Evolutionary conservation across 495 filamentous ascomycete species (phyloP).

Genomic region (Letharia columbiana): DNA sequence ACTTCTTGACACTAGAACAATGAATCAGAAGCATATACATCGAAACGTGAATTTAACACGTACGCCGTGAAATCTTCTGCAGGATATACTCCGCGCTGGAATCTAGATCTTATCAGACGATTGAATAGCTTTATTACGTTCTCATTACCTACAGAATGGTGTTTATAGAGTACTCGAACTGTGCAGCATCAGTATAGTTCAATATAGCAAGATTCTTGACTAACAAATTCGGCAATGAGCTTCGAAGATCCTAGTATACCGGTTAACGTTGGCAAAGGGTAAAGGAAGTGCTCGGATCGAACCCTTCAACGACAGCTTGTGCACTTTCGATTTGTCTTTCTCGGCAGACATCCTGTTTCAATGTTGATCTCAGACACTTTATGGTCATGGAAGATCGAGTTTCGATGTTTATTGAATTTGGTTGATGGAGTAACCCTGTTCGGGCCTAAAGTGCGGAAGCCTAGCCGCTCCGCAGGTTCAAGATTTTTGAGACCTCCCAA

Average conservation of each 20-base stretch:
- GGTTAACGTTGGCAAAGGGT: slow-evolving; percentile 23
- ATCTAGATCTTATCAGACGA: slow-evolving; percentile 38
- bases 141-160: slow-evolving; percentile 60
- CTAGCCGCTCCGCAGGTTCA: neutral
- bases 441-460: neutral
- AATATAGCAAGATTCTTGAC: slow-evolving; percentile 26
- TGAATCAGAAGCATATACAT: slow-evolving; percentile 14
- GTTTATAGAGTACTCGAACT: slow-evolving; percentile 97
- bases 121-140: neutral
- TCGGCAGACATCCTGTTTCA: slow-evolving; percentile 33
- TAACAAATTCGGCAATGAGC: slow-evolving; percentile 87
- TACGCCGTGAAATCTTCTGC: slow-evolving; percentile 95
- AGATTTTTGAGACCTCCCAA: too few relatives aligned
- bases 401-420: slow-evolving; percentile 6
- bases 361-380: neutral
- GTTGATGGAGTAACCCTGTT: slow-evolving; percentile 15
- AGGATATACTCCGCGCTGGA: slow-evolving; percentile 94
- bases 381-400: neutral
- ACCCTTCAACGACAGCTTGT: slow-evolving; percentile 92
- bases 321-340: slow-evolving; percentile 84
- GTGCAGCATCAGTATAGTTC: slow-evolving; percentile 22
- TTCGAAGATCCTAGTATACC: slow-evolving; percentile 59
- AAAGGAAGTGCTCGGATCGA: neutral
- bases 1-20: slow-evolving; percentile 76
- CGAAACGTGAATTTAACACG: slow-evolving; percentile 28